These are phyloP conservation scores for Stachybotrys elegans DNA, from an alignment of 2,329 filamentous ascomycete species.

Conservation along the genomic window DNA sequence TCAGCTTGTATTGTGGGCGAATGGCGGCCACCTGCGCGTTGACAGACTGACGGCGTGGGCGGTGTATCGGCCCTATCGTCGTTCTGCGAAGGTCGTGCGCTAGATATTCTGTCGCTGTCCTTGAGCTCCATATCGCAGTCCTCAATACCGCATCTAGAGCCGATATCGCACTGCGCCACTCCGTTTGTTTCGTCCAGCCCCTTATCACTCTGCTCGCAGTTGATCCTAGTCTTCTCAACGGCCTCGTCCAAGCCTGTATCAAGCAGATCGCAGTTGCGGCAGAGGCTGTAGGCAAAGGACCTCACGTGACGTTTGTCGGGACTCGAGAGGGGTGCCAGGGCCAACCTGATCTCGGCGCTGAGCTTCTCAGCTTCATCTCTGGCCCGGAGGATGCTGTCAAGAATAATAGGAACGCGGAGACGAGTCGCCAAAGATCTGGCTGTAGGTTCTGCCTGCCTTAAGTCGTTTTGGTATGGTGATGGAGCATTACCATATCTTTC, in stretches of 20 bases:
- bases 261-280: neutral
- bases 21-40: neutral
- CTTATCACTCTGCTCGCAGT: neutral
- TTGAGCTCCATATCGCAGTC: too few relatives aligned
- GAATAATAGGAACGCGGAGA: neutral
- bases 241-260: neutral
- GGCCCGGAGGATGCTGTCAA: neutral
- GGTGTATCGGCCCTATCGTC: too few relatives aligned
- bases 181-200: neutral
- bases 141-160: neutral
- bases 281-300: neutral
- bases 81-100: neutral
- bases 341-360: neutral
- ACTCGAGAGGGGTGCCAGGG: neutral
- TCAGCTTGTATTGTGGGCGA: neutral
- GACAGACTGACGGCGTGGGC: neutral
- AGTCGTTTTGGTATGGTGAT: neutral
- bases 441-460: neutral
- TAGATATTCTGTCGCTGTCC: neutral
- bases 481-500: neutral
- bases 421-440: neutral
- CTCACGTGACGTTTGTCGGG: neutral
- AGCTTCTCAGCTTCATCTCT: neutral
- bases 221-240: neutral
- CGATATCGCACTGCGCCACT: neutral